Base-by-base conservation (phyloP, 2,329 filamentous ascomycete species). In the Fusarium lateritium region DNA sequence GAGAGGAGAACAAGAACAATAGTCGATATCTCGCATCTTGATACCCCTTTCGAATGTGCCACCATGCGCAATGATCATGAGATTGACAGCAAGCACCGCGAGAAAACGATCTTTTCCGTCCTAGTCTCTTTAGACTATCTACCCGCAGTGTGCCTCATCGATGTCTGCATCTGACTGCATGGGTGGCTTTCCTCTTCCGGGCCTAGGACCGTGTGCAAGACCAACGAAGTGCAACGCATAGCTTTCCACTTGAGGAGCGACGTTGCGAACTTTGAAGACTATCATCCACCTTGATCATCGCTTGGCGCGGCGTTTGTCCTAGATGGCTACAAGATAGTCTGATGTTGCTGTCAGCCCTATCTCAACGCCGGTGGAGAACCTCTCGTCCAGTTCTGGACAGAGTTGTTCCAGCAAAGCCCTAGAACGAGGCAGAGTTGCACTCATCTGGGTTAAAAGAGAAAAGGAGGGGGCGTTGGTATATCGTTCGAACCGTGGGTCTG, bases 111-210 rank as follows among this genome's bases (percentile, higher is more conserved):
- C 36, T 21, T 6, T 24, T 62, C 19, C 38, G 22, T 24, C 28
- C 19, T 42, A 52, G 60, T 47, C 19, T 21, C 21, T 15, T 40
- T 11, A 33, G 33, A 64, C 38, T 33, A 52, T 66, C 64, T 67
- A 67, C 50, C 67, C 62, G 67, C 47, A 50, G 26, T 51, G 22
- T 68, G 58, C 67, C 51, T 70, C 58, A 70, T 70, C 67, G 66
- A 63, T 11, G 47, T 28, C 42, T 57, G 58, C 56, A 73, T 70
- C 62, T 73, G 60, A 70, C 66, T 65, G 64, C 69, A 62, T 72
- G 42, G 31, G n/a, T 34, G 21, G 19, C 59, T 39, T 39, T 43
- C 10, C 47, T 55, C 8, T 56, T 58, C 49, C 56, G 14, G 69
- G 55, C n/a, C 28, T 61, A 26, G 39, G 14, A 38, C 28, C 33